Conservation (phyloP, 306 rosid genomes). For the Mimosa pudica region DNA sequence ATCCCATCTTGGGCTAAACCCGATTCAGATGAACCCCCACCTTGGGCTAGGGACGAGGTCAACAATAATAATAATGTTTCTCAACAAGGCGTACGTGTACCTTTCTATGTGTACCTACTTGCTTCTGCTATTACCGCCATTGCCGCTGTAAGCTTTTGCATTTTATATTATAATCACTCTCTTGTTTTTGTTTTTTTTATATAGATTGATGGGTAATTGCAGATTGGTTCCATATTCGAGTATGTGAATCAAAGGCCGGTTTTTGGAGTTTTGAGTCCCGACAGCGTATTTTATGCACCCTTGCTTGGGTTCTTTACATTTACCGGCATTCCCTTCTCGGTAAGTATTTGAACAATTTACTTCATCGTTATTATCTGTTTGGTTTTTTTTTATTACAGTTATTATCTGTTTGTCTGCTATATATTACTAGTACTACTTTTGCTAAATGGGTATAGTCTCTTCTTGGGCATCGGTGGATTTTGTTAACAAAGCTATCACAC, state of each 20-base stretch:
- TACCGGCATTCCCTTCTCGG: slow-evolving; percentile 88
- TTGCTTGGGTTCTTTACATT: slow-evolving; percentile 86
- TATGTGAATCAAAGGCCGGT: slow-evolving; percentile 82
- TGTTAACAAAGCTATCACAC: neutral
- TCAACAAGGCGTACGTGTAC: slow-evolving; percentile 53
- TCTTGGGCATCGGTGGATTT: too few relatives aligned
- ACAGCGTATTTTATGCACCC: slow-evolving; percentile 85
- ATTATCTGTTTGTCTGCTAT: too few relatives aligned
- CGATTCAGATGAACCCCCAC: slow-evolving; percentile 89
- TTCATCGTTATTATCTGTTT: too few relatives aligned
- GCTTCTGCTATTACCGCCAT: slow-evolving; percentile 91
- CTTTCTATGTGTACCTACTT: slow-evolving; percentile 70
- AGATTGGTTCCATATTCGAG: slow-evolving; percentile 95
- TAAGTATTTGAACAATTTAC: slow-evolving; percentile 40
- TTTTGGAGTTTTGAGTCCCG: slow-evolving; percentile 73
- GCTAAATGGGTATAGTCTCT: too few relatives aligned
- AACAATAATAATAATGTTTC: slow-evolving; percentile 38
- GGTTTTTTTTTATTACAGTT: too few relatives aligned
- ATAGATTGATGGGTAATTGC: slow-evolving; percentile 3
- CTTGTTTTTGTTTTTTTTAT: too few relatives aligned
- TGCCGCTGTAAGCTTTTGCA: slow-evolving; percentile 70
- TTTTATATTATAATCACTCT: neutral
- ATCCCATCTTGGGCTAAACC: slow-evolving; percentile 90
- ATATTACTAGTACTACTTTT: too few relatives aligned
- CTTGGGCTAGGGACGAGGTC: slow-evolving; percentile 76